Evolutionary conservation across 139 green algal species (phyloP).

Genomic region (Eudorina sp.): DNA sequence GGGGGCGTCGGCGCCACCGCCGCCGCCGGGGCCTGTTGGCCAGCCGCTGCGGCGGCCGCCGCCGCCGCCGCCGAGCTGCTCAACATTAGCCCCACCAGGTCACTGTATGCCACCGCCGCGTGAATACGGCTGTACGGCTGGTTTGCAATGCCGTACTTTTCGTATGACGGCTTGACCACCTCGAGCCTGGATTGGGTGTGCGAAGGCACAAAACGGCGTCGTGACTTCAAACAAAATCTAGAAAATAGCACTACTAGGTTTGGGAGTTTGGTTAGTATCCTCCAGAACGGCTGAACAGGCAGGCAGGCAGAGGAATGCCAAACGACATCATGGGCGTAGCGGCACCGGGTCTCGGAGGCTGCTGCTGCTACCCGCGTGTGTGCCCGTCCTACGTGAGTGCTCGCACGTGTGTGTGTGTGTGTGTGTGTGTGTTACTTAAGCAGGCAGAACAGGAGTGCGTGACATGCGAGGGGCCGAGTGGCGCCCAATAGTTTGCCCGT

Average conservation of each 20-base stretch:
- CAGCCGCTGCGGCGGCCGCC: neutral
- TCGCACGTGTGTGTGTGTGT: no score
- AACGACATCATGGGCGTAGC: neutral
- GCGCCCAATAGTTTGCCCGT: no score
- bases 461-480: no score
- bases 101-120: slow-evolving; percentile 30
- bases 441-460: no score
- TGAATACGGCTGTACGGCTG: slow-evolving; percentile 19
- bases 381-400: no score
- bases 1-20: no score
- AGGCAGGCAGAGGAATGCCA: neutral
- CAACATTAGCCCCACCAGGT: slow-evolving; percentile 12
- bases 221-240: neutral
- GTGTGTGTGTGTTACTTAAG: no score
- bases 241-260: no score
- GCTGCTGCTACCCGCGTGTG: no score
- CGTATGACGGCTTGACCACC: slow-evolving; percentile 1
- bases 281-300: neutral
- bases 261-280: neutral
- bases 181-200: slow-evolving; percentile 1
- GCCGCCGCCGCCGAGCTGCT: neutral
- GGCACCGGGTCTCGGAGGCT: neutral
- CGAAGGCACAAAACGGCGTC: neutral
- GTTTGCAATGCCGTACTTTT: slow-evolving; percentile 30
- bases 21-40: no score